phyloP scores from a whole-genome alignment of 176 grass and related monocot genomes.

The Ensete ventricosum region DNA sequence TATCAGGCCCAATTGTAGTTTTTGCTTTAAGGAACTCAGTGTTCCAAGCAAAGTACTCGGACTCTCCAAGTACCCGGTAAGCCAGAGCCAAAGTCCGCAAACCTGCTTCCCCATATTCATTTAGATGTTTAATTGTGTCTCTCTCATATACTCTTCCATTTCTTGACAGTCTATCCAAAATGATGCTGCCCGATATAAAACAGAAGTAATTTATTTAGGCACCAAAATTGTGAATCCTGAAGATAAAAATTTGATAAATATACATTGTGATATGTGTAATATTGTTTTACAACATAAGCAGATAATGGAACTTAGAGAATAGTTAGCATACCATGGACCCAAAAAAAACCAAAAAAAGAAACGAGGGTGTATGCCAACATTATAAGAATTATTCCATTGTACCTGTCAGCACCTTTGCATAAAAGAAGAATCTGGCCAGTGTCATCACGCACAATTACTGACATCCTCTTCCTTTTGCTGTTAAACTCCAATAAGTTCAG shows the following conservation, averaged over 20 bases:
- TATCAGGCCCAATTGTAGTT: constrained; percentile 74
- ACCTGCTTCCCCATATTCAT: constrained; percentile 90
- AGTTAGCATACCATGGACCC: neutral
- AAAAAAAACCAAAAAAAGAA: neutral
- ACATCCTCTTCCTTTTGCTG: constrained; percentile 98
- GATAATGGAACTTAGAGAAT: constrained; percentile 11
- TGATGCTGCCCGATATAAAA: constrained; percentile 45
- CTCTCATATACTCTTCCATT: constrained; percentile 68
- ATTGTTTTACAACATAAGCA: too few relatives aligned
- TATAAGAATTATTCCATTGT: constrained; percentile 22
- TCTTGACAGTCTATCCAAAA: constrained; percentile 94
- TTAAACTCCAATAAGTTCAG: constrained; percentile 97
- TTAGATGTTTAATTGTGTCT: constrained; percentile 72
- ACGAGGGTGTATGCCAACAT: neutral
- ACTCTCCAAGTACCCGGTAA: constrained; percentile 82
- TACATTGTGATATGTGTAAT: too few relatives aligned
- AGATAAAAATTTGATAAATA: neutral
- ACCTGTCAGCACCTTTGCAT: constrained; percentile 98
- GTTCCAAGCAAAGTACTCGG: constrained; percentile 87
- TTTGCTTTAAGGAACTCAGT: constrained; percentile 80
- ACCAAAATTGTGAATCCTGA: neutral
- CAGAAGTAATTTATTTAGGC: constrained; percentile 21
- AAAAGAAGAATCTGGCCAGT: constrained; percentile 77
- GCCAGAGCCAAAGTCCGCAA: constrained; percentile 73
- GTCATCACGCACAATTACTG: constrained; percentile 87